phyloP scores from a whole-genome alignment of 2,329 filamentous ascomycete genomes.

The Ophiostoma sp. region DNA sequence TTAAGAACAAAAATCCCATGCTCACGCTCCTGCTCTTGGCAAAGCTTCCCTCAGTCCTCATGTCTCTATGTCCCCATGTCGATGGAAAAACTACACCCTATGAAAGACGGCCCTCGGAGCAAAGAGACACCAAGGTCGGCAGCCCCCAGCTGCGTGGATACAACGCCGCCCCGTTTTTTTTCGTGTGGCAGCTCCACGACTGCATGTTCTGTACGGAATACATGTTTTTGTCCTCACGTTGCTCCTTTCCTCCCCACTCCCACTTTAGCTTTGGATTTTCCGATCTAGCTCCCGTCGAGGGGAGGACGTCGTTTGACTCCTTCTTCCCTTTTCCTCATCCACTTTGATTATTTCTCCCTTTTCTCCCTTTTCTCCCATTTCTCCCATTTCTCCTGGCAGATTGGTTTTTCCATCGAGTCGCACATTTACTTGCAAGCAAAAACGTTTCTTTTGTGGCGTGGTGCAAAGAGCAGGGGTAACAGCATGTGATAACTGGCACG shows the following conservation, averaged over 20 bases:
- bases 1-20: constrained; percentile 2
- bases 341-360: not conserved
- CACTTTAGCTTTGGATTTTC: not conserved
- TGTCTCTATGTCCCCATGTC: not conserved
- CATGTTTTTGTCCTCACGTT: not conserved
- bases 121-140: not conserved
- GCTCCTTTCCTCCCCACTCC: not conserved
- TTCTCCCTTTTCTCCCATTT: not conserved
- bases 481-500: not conserved
- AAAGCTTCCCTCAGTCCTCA: not conserved
- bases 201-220: not conserved
- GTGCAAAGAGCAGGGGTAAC: not conserved
- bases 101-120: not conserved
- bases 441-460: not conserved
- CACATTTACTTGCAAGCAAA: not conserved
- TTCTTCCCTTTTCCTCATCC: not conserved
- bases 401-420: constrained; percentile 2
- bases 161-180: constrained; percentile 2
- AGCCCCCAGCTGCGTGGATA: not conserved
- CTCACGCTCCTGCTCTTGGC: not conserved
- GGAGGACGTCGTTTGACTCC: not conserved
- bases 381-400: not conserved
- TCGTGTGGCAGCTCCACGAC: not conserved
- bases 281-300: not conserved
- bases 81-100: constrained; percentile 17